Conservation (phyloP, 805 yeast species). For the Zygoascus biomembranicola region DNA sequence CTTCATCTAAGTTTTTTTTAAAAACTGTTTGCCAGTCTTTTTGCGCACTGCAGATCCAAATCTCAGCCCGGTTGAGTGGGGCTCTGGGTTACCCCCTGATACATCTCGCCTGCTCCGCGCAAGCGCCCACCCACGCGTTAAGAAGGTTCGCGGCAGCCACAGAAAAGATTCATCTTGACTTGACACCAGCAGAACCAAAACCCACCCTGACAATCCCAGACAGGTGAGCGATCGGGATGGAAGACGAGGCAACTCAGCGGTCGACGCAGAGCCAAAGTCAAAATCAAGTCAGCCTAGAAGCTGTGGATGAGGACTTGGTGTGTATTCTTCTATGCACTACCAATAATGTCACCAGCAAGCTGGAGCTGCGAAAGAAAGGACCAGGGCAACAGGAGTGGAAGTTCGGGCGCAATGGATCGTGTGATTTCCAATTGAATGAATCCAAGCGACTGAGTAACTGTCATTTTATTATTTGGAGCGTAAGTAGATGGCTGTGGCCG, state of each 20-base stretch:
- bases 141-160: neutral
- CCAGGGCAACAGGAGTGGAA: constrained; percentile 37
- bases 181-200: neutral
- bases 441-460: constrained; percentile 63
- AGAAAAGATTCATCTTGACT: neutral
- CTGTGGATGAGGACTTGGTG: constrained; percentile 8
- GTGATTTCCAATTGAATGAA: constrained; percentile 55
- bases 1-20: neutral
- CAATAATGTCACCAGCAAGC: neutral
- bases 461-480: constrained; percentile 60
- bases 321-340: constrained; percentile 14
- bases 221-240: neutral
- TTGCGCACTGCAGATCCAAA: neutral
- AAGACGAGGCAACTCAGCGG: constrained; percentile 11
- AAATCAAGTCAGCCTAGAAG: neutral
- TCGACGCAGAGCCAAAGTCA: constrained; percentile 6
- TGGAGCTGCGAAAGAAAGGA: constrained; percentile 3
- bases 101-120: no score
- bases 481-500: constrained; percentile 20
- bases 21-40: neutral
- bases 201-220: neutral
- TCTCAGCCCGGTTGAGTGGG: neutral
- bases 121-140: neutral
- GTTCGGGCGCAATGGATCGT: constrained; percentile 63
- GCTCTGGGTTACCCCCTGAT: neutral